Base-by-base conservation (phyloP, 2,329 filamentous ascomycete genomes). In the Stagonosporopsis rhizophila region DNA sequence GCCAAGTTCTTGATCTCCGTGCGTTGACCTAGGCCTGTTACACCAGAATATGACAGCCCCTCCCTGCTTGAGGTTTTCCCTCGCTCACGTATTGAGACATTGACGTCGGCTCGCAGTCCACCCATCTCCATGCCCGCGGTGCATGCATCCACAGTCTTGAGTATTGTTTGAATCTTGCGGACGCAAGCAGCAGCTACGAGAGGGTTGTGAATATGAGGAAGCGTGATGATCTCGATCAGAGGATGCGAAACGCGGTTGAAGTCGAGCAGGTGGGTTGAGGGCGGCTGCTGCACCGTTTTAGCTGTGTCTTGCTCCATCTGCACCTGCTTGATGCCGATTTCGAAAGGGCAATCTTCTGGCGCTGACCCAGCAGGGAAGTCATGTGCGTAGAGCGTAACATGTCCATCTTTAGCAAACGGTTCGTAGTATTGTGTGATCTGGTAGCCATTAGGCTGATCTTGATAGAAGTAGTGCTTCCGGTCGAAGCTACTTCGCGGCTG, bases 241-340 rank as follows among this genome's bases (percentile, higher is more conserved):
- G 95, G 93, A 48, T 93, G 85, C 2, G 93, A 95, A 3, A 95
- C 92, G 25, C 95, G 89, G 73, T 98, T 98, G 78, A 97, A 93
- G 74, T 99, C 95, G 23, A 99, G 83, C 72, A 96, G 88, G 62
- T 93, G 87, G 5, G 85, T 85, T 12, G 85, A 87, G 12, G 85
- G 87, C 1, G 89, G 86, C 65, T 94, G 88, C 25, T 91, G 88
- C 35, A 93, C 84, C 0, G 94, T 97, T 77, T 98, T 98, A 64
- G 93, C 95, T 0, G 95, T 98, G 74, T 99, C 95, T 77, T 99
- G 95, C 78, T 99, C 95, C 80, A 99, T 88, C 77, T 99, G 95
- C 8, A 99, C 85, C 76, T 98, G 95, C 75, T 95, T 90, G 71
- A 99, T 96, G 27, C 90, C 88, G 45, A 99, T 83, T 0, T 80